phyloP scores from a whole-genome alignment of 208 protist genomes.

The Herpetomonas samuelpessoai region DNA sequence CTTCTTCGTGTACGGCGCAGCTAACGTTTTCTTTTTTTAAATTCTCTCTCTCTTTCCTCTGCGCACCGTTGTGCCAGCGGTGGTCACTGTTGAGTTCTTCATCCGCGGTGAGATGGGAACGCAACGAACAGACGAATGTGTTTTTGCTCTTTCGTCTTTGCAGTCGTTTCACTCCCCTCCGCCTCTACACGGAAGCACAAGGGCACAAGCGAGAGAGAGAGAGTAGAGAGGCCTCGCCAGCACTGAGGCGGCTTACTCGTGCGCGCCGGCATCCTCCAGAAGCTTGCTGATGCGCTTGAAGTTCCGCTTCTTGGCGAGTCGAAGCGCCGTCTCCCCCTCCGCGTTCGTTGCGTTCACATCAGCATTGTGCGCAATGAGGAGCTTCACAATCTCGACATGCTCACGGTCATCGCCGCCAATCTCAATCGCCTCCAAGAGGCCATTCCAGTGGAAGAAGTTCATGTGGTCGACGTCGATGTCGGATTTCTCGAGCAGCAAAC shows the following conservation, averaged over 20 bases:
- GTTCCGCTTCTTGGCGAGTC: conserved; percentile 35
- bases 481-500: conserved; percentile 29
- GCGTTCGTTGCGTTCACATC: conserved; percentile 43
- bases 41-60: too few relatives aligned
- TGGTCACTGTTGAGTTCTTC: too few relatives aligned
- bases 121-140: too few relatives aligned
- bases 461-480: conserved; percentile 42
- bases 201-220: too few relatives aligned
- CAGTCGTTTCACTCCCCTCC: too few relatives aligned
- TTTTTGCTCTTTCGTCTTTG: too few relatives aligned
- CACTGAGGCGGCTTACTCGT: conserved; percentile 17
- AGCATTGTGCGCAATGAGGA: conserved; percentile 39
- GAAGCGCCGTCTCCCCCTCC: conserved; percentile 39
- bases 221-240: too few relatives aligned
- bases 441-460: conserved; percentile 38
- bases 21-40: conserved; percentile 8
- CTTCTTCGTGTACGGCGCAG: too few relatives aligned
- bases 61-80: too few relatives aligned
- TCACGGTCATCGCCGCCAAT: conserved; percentile 55
- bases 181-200: too few relatives aligned
- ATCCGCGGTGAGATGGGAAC: too few relatives aligned
- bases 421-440: conserved; percentile 38
- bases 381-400: conserved; percentile 54
- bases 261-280: conserved; percentile 37
- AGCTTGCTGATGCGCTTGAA: conserved; percentile 41